Base-by-base conservation (phyloP, 2,329 filamentous ascomycete species). In the Aureobasidium mangrovei region DNA sequence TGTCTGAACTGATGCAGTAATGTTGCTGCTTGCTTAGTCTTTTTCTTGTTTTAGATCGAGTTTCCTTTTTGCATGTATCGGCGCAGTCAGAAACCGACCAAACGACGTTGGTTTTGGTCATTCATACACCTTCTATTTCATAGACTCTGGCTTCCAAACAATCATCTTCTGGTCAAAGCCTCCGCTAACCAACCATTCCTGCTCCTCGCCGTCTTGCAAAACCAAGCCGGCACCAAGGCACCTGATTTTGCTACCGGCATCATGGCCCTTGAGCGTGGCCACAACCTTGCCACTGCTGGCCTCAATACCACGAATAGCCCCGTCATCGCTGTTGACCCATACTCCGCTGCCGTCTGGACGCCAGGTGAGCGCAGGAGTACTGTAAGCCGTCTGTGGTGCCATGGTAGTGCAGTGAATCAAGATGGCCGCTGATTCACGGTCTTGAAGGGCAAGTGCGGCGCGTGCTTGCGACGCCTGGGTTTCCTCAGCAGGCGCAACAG, bases 281-380 rank as follows among this genome's bases (percentile, higher is more conserved):
- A 77, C 65, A 2, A 83, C 67, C 64, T 80, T 84, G 5, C 82
- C 82, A 1, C 74, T 82, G 54, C 67, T 75, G 3, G 74, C 70
- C 63, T 84, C 81, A 5, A 85, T 69, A 1, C 81, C 82, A 45
- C 81, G 70, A 29, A 85, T 72, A 6, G 78, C 70, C 0, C 82
- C 82, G 63, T 85, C 82, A 60, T 85, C 82, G 3, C 79, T 79
- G 67, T 82, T 84, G 9, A 84, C 79, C 74, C 79, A 85, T 0
- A 85, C 68, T 0, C 82, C 82, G 8, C 42, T 55, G 27, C 53
- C 53, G 63, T 82, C 75, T 1, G 81, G 80, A 28, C 82, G 68
- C 82, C 82, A 85, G 4, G 73, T 75, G 5, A 84, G 69, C 49
- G 79, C 75, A 6, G 81, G 81, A 4, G 80, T 84, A 26, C 79